Base-by-base conservation (phyloP, 2,329 filamentous ascomycete species). In the Paramyrothecium roridum region DNA sequence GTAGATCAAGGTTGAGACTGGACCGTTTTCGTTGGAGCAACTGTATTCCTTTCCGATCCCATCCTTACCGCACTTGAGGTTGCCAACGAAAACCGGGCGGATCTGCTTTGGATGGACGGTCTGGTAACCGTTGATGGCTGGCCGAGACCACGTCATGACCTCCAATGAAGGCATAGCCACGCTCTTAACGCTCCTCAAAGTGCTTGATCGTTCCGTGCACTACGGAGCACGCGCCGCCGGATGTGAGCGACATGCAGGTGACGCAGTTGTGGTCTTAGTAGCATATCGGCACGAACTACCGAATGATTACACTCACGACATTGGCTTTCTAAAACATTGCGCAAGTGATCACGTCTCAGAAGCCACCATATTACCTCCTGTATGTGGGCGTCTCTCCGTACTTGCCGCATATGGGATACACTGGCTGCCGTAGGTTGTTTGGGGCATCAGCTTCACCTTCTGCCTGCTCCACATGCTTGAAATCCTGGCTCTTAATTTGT, bases 41-140 rank as follows among this genome's bases (percentile, higher is more conserved):
- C 84, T 0, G 71, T 89, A 8, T 89, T 90, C 65, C 84, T 87
- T 60, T 53, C 86, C 3, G 86, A 86, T 0, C 84, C 82, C 37
- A 64, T 89, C 1, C 68, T 89, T 2, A 73, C 89, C 23, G 75
- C 89, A 68, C 71, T 88, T 2, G 87, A 90, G 67, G 86, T 86
- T 3, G 76, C 88, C n/a, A 90, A 90, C 65, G 83, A 85, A 63
- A 84, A 88, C 61, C 74, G n/a, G n/a, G 80, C 13, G 73, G 79
- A 0, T 81, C 13, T 90, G 86, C 66, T 89, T 89, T 65, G 86
- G 87, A 3, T 90, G 85, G 85, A 86, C 86, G 0, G 61, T 89
- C 1, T 81, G 87, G 19, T 61, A 63, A 52, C 51, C 3, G 11
- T 65, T 1, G 60, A 63, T 10, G 62, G 62, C 0, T 48, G 56